Evolutionary conservation across 805 yeast genomes (phyloP), one percentile per base, ranked within the genome.

Genomic region (Saccharomycopsis capsularis): DNA sequence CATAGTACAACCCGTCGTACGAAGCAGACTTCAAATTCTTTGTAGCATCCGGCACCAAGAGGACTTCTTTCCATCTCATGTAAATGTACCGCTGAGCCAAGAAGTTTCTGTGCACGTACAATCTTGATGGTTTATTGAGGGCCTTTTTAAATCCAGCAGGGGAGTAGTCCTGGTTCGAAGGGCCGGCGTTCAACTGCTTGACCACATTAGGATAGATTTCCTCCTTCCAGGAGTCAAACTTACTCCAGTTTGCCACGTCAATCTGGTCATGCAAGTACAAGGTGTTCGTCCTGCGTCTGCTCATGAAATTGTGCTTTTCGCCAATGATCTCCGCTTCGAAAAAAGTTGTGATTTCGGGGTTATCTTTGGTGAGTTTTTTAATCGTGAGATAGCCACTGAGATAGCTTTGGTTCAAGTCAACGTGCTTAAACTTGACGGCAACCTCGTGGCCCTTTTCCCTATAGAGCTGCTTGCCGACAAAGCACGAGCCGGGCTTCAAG

Each of bases 21-120:
- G 95, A 84, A 0, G 96, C 96, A 15, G 76, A 91, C 55, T 68
- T 69, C 50, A 76, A 42, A 15, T 34, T 23, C 24, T 25, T 76
- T 49, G 68, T 65, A 27, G 88, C 80, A 65, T 88, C 95, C 0
- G 95, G 95, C 6, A 85, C 81, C 52, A 90, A 66, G 60, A 88
- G 88, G 59, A 81, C 78, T 64, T 90, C 98, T 66, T 90, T 90
- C 98, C 98, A 90, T 56, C 96, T 74, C 96, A 90, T 90, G 62
- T 80, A 90, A 4, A 90, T 65, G 58, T 68, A 74, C 50, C 79
- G 73, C 53, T 71, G 66, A 42, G 68, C 56, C 39, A 65, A 44
- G 44, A 59, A 66, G 51, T 68, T 59, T 34, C 52, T 56, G 46
- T 60, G 61, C 15, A 58, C 35, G 50, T 59, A 61, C 21, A 52